A percentile compares a stretch with the other conserved stretches of the same genome.
These are phyloP conservation scores for Athelia psychrophila DNA, from an alignment of 1,284 basidiomycete species.

Conservation along the genomic window DNA sequence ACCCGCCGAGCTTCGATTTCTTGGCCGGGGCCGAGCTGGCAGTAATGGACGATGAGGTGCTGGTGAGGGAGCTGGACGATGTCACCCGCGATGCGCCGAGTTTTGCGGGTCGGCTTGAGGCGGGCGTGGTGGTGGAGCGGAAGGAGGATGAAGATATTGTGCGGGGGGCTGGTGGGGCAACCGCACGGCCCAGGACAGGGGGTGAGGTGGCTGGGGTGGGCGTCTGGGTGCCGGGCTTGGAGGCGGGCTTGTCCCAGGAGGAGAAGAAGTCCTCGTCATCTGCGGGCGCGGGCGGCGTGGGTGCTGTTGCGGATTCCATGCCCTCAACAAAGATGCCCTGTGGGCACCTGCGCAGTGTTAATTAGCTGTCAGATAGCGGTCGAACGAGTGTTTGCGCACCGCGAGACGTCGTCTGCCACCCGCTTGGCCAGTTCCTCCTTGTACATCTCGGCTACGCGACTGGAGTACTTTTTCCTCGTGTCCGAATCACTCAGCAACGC, in stretches of 20 bases:
- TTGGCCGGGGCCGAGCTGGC: conserved; percentile 34
- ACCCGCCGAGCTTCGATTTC: conserved; percentile 74
- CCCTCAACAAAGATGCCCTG: conserved; percentile 81
- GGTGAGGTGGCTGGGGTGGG: conserved; percentile 49
- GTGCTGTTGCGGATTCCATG: conserved; percentile 42
- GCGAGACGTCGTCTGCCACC: conserved; percentile 76
- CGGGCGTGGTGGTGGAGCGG: conserved; percentile 40
- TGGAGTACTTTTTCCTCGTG: conserved; percentile 88
- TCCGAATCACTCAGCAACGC: conserved; percentile 74
- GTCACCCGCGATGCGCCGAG: conserved; percentile 55
- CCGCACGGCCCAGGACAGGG: conserved; percentile 51
- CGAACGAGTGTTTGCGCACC: conserved; percentile 40
- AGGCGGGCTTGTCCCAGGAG: conserved; percentile 87
- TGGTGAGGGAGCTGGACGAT: conserved; percentile 38
- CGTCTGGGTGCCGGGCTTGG: conserved; percentile 49
- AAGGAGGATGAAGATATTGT: conserved; percentile 63
- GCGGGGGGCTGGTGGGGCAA: conserved; percentile 44
- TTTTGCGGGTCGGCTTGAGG: conserved; percentile 35
- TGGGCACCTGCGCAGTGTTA: conserved; percentile 54
- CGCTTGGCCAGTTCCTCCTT: conserved; percentile 88
- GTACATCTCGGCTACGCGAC: conserved; percentile 82
- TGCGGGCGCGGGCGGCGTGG: conserved; percentile 30
- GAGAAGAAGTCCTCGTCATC: conserved; percentile 94
- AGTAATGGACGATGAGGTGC: conserved; percentile 29
- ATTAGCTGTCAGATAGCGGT: conserved; percentile 2